Conservation (phyloP, 345 rosid genomes). For the Citrus cavaleriei region DNA sequence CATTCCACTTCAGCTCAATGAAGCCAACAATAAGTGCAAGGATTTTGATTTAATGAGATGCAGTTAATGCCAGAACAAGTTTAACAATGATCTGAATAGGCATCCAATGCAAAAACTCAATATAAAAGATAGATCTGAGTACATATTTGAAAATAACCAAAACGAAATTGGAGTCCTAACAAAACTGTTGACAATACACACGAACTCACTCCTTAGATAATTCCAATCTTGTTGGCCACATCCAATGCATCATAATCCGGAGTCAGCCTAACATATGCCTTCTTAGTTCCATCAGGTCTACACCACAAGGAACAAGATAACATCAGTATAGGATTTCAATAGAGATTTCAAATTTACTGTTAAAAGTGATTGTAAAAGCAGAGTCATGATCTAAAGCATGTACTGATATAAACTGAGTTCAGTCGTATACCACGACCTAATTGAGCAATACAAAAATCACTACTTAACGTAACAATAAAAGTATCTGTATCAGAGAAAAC, state of each 20-base stretch:
- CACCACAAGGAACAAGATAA: not conserved
- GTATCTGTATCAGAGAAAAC: no score
- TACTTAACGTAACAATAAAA: no score
- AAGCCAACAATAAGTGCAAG: no score
- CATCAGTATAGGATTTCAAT: not conserved
- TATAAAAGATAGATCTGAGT: not conserved
- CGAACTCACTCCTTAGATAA: constrained; percentile 38
- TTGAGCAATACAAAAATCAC: no score
- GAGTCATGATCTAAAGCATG: not conserved
- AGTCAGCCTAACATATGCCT: constrained; percentile 68
- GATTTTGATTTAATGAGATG: no score
- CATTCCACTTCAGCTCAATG: no score
- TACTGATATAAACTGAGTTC: not conserved
- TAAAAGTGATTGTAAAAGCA: not conserved
- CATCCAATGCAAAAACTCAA: not conserved
- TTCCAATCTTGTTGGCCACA: constrained; percentile 79
- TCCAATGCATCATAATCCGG: constrained; percentile 70
- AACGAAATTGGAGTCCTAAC: constrained; percentile 15
- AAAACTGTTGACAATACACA: constrained; percentile 8
- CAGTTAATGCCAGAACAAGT: no score
- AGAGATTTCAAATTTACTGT: not conserved
- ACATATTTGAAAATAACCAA: constrained; percentile 6
- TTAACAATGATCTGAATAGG: not conserved
- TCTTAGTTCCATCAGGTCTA: constrained; percentile 81
- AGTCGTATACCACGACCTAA: no score